These are phyloP conservation scores for Citropsis articulata DNA, from an alignment of 345 rosid genomes.

Conservation along the genomic window DNA sequence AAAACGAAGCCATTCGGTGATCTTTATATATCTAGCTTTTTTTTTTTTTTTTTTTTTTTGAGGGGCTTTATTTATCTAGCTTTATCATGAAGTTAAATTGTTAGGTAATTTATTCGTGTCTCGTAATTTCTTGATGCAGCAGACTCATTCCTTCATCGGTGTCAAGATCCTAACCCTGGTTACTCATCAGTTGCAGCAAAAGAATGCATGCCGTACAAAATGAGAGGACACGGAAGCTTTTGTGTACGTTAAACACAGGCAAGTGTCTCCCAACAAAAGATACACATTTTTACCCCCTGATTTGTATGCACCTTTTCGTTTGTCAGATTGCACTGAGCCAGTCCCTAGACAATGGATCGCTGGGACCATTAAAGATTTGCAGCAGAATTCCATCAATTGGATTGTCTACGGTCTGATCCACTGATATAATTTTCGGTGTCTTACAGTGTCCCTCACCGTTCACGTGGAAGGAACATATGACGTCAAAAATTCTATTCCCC, in stretches of 20 bases:
- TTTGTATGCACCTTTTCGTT: neutral
- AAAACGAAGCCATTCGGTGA: neutral
- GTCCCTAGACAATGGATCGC: conserved; percentile 7
- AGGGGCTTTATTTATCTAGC: neutral
- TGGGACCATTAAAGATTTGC: conserved; percentile 30
- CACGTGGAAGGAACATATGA: neutral
- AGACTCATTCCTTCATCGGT: too few relatives aligned
- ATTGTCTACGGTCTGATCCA: neutral
- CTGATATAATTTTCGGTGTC: neutral
- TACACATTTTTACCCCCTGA: neutral
- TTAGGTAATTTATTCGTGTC: neutral
- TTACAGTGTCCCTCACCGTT: neutral
- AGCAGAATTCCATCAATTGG: conserved; percentile 14
- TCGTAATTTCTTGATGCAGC: neutral
- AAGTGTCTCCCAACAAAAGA: conserved; percentile 18
- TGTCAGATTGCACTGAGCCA: neutral
- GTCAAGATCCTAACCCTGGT: neutral
- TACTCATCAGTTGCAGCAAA: neutral
- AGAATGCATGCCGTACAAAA: neutral
- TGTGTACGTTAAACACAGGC: conserved; percentile 21
- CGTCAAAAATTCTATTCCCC: neutral
- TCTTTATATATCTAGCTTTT: neutral
- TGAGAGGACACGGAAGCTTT: conserved; percentile 12
- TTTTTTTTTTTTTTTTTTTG: too few relatives aligned
- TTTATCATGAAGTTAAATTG: neutral